phyloP scores from a whole-genome alignment of 306 rosid genomes.

The Dryas drummondii region DNA sequence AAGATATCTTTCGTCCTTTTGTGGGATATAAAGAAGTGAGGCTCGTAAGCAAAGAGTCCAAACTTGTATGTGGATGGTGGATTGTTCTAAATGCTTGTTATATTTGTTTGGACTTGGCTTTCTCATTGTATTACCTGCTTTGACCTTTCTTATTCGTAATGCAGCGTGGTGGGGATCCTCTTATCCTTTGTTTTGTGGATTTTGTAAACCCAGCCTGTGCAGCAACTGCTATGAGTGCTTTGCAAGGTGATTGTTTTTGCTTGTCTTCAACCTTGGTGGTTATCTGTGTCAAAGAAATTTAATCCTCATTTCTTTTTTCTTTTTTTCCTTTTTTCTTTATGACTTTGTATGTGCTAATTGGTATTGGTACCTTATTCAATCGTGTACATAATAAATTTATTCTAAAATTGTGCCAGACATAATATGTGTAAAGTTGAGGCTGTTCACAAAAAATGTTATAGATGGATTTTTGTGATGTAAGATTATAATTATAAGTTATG shows the following conservation, averaged over 20 bases:
- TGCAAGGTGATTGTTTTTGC: slow-evolving; percentile 61
- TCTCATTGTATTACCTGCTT: background rate
- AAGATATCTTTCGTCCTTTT: slow-evolving; percentile 94
- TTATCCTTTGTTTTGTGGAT: slow-evolving; percentile 89
- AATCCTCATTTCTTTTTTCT: slow-evolving; percentile 5
- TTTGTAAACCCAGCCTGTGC: slow-evolving; percentile 85
- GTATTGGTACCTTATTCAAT: background rate
- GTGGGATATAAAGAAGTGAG: slow-evolving; percentile 94
- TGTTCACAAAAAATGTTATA: background rate
- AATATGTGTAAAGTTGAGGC: slow-evolving; percentile 1
- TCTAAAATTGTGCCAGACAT: background rate
- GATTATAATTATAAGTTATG: background rate
- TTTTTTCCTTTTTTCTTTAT: background rate
- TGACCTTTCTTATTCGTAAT: slow-evolving; percentile 25
- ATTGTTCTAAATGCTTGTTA: slow-evolving; percentile 3
- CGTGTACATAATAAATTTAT: background rate
- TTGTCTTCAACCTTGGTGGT: slow-evolving; percentile 17
- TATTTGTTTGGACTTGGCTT: background rate
- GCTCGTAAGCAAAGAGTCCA: slow-evolving; percentile 83
- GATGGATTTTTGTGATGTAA: background rate
- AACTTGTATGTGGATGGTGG: slow-evolving; percentile 56
- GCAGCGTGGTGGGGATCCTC: slow-evolving; percentile 93
- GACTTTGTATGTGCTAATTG: background rate
- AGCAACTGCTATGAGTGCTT: slow-evolving; percentile 87
- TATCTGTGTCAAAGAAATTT: slow-evolving; percentile 7